Base-by-base conservation (phyloP, 257 asterid genomes). In the Leonotis leonurus region DNA sequence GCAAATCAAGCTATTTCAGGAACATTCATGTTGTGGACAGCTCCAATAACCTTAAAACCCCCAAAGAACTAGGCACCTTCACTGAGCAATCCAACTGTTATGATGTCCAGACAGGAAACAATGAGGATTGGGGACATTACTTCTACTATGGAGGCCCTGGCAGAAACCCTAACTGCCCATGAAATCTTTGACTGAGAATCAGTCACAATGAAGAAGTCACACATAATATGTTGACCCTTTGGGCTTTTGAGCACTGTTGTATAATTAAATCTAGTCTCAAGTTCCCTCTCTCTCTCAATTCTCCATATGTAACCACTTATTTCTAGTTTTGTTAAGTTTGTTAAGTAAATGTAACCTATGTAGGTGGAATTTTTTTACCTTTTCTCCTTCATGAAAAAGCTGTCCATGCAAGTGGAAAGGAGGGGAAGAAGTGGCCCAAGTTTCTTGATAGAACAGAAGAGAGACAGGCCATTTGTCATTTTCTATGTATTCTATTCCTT, bases 81-180 rank as follows among this genome's bases (percentile, higher is more conserved):
- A 85, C 95, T 0, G 97, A 89, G 71, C 80, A 86, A 71, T 83
- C 97, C 26, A 86, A 84, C 60, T 89, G 97, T 74, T 89, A 89
- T 55, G 97, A 89, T 69, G 89, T 89, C 66, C 89, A 83, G 76
- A 78, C 85, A 24, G 95, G 95, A 29, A 84, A 52, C 43, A 89
- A 89, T 59, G 81, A 79, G 5, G 95, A 84, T 70, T 89, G 97
- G 97, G 97, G 97, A 14, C 89, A 82, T 65, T 83, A 77, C 81
- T 89, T 89, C 65, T 89, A 84, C 78, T 89, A 81, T 63, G 97
- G 97, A 57, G 97, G 97, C 72, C 97, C 95, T 39, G 97, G 97
- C 41, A 86, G 83, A 65, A 89, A 83, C 75, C 79, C 89, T 3
- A 89, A 82, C 48, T 89, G 97, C 83, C 80, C 67, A 21, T 89